These are phyloP conservation scores for Phytophthora chlamydospora DNA, from an alignment of 352 stramenopile species.

Conservation along the genomic window DNA sequence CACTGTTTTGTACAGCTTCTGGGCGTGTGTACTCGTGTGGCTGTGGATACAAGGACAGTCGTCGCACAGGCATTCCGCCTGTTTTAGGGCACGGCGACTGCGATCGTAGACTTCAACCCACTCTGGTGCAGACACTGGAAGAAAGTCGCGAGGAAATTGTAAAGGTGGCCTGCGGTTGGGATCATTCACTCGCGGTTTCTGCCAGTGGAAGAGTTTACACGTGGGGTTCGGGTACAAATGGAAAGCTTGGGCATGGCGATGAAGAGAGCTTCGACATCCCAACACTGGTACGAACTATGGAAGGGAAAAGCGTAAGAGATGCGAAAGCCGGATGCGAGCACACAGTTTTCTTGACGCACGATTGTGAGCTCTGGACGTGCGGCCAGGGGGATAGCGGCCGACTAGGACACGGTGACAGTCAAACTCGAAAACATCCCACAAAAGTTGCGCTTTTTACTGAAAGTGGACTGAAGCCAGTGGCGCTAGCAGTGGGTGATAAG, in stretches of 20 bases:
- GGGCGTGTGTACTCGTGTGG: conserved; percentile 78
- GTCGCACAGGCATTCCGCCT: conserved; percentile 77
- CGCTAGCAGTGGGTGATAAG: conserved; percentile 87
- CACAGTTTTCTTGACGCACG: conserved; percentile 61
- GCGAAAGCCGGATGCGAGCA: conserved; percentile 86
- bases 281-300: conserved; percentile 53
- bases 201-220: conserved; percentile 65
- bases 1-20: conserved; percentile 68
- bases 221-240: conserved; percentile 83
- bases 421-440: conserved; percentile 66
- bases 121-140: conserved; percentile 54
- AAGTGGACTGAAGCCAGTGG: conserved; percentile 57
- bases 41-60: conserved; percentile 87
- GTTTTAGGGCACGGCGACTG: conserved; percentile 79
- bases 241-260: conserved; percentile 82
- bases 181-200: conserved; percentile 82
- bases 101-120: conserved; percentile 66
- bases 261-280: conserved; percentile 80
- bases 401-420: conserved; percentile 72
- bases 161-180: conserved; percentile 78
- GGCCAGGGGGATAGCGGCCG: conserved; percentile 83
- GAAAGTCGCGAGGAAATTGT: conserved; percentile 66
- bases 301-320: conserved; percentile 59
- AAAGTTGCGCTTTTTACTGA: conserved; percentile 63
- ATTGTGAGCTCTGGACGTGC: conserved; percentile 79